Base-by-base conservation (phyloP, 768 basidiomycete species). In the Phaeotremella fagi region DNA sequence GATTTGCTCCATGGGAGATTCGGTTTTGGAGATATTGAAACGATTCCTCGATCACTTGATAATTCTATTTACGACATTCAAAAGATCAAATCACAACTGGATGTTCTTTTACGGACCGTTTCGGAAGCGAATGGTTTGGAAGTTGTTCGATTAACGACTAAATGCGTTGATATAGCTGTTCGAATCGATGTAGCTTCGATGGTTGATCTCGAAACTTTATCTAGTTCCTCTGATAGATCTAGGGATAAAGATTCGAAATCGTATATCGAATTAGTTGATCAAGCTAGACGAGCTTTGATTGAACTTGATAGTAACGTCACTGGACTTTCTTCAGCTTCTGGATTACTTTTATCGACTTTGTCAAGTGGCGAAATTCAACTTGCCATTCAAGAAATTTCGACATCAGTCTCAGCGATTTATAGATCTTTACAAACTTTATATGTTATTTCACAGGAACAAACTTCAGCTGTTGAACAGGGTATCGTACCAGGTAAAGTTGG, bases 191-290 rank as follows among this genome's bases (percentile, higher is more conserved):
- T 76, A 7, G 70, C 71, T 9, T 57, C 50, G 14, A 52, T 50
- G 7, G 49, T 76, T 38, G 75, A 76, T 59, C 52, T 74, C 9
- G 73, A 75, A 38, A 67, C 67, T 0, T 65, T 69, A 31, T n/a
- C n/a, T n/a, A 45, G 58, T 3, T 54, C 54, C 6, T 31, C 42
- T 5, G 41, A 35, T 37, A 38, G 24, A 33, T 45, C 55, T 1
- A 52, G 37, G 22, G 51, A 60, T 11, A 55, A 62, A 22, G 48
- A 61, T 52, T 27, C 46, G 26, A 43, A 50, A 22, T 31, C 46
- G 24, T 74, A 70, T 52, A 47, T 31, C 14, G 53, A 59, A 35
- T 52, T 73, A 9, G 70, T 70, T 3, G 35, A 52, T 11, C 53
- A 58, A 38, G 71, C 70, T 20, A 55, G 64, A 45, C 33, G 52